These are phyloP conservation scores for Hydnomerulius pinastri DNA, from an alignment of 768 basidiomycete genomes.

Conservation along the genomic window DNA sequence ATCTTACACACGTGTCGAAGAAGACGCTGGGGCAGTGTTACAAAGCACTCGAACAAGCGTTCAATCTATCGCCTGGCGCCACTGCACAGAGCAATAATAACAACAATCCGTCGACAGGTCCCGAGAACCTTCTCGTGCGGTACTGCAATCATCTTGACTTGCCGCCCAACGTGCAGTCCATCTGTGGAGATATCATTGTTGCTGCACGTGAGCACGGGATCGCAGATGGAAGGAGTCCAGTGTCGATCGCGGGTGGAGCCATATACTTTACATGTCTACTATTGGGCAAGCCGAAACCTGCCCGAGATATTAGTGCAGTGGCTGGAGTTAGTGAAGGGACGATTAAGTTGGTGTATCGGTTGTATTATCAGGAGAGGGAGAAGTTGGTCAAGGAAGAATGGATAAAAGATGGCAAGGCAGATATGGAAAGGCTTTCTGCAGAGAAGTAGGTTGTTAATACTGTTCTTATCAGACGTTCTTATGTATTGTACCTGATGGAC, in stretches of 20 bases:
- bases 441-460: slow-evolving; percentile 19
- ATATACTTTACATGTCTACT: slow-evolving; percentile 91
- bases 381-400: slow-evolving; percentile 84
- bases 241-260: slow-evolving; percentile 97
- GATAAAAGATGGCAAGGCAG: slow-evolving; percentile 78
- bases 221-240: slow-evolving; percentile 91
- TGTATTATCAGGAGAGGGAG: slow-evolving; percentile 73
- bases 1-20: slow-evolving; percentile 91
- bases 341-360: slow-evolving; percentile 84
- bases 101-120: slow-evolving; percentile 56
- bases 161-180: slow-evolving; percentile 77
- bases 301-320: slow-evolving; percentile 85
- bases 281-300: slow-evolving; percentile 70
- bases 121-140: slow-evolving; percentile 87
- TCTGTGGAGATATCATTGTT: slow-evolving; percentile 80
- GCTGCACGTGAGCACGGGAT: slow-evolving; percentile 82
- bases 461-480: slow-evolving; percentile 15
- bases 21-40: slow-evolving; percentile 94
- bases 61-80: slow-evolving; percentile 85
- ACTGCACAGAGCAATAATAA: slow-evolving; percentile 48
- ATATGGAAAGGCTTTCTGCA: slow-evolving; percentile 31
- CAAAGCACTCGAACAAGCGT: slow-evolving; percentile 84
- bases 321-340: slow-evolving; percentile 96
- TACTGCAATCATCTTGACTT: slow-evolving; percentile 93
- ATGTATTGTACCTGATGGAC: background rate